Percentiles rank a stretch among this genome's conserved stretches.
Conservation (phyloP, 768 basidiomycete species). For the Fomitopsis pulvina region DNA sequence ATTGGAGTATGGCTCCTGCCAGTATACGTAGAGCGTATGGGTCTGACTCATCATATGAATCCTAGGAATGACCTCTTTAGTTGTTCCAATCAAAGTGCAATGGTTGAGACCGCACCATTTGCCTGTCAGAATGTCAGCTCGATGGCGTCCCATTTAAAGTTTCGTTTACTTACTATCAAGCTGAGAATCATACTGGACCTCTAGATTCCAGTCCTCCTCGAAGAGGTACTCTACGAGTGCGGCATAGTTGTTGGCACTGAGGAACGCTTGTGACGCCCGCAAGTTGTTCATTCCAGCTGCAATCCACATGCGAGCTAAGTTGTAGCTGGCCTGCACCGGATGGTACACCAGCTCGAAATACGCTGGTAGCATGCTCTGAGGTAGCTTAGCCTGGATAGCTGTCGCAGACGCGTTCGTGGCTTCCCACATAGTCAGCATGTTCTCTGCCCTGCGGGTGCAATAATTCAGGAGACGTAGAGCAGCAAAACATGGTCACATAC, state of each 20-base stretch:
- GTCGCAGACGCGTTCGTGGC: conserved; percentile 42
- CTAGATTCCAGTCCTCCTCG: conserved; percentile 54
- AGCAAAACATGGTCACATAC: conserved; percentile 30
- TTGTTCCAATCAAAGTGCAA: neutral
- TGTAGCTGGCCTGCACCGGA: conserved; percentile 52
- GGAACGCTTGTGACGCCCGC: conserved; percentile 54
- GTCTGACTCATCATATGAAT: conserved; percentile 64
- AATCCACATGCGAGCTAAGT: conserved; percentile 51
- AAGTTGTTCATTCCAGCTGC: conserved; percentile 55
- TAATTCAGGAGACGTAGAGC: neutral
- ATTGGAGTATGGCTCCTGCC: conserved; percentile 67
- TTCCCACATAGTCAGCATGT: conserved; percentile 44
- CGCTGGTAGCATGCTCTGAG: conserved; percentile 41
- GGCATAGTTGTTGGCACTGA: conserved; percentile 53
- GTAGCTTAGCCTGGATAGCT: conserved; percentile 46
- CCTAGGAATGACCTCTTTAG: conserved; percentile 11
- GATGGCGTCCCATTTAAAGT: neutral
- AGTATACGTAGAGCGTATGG: conserved; percentile 61
- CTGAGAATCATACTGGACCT: conserved; percentile 51
- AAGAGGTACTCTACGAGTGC: conserved; percentile 50
- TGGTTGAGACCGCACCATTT: conserved; percentile 61
- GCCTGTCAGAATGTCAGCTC: conserved; percentile 23
- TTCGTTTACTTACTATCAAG: conserved; percentile 37
- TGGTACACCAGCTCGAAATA: conserved; percentile 73
- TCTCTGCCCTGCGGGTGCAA: conserved; percentile 43